Conservation (phyloP, 2,329 filamentous ascomycete genomes). For the Penicillium oxalicum region DNA sequence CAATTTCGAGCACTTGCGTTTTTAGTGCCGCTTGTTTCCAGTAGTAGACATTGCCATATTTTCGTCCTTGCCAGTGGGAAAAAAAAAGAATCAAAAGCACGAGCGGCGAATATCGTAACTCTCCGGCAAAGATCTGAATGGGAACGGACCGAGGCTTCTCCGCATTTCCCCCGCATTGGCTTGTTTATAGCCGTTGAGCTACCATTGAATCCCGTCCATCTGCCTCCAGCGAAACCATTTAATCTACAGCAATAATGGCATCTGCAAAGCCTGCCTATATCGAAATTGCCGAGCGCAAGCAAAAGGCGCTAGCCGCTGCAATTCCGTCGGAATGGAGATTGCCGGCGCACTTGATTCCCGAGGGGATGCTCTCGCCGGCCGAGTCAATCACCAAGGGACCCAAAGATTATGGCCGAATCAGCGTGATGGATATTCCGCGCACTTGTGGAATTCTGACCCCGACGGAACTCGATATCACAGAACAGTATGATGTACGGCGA, state of each 20-base stretch:
- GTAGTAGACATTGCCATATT: not conserved
- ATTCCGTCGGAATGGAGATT: slow-evolving; percentile 40
- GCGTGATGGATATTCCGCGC: slow-evolving; percentile 47
- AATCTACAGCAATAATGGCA: slow-evolving; percentile 12
- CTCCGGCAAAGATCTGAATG: not conserved
- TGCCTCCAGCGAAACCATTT: not conserved
- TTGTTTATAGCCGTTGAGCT: not conserved
- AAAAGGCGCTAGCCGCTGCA: slow-evolving; percentile 30
- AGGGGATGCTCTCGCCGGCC: slow-evolving; percentile 30
- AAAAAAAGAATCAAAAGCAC: too few species aligned
- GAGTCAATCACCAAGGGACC: slow-evolving; percentile 31
- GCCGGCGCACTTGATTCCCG: slow-evolving; percentile 27
- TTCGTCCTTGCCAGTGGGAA: not conserved
- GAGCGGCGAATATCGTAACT: too few species aligned
- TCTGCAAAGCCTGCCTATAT: slow-evolving; percentile 23
- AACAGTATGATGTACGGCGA: slow-evolving; percentile 43
- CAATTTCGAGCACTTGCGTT: too few species aligned
- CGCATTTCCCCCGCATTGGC: slow-evolving; percentile 14
- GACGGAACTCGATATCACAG: slow-evolving; percentile 51
- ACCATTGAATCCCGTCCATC: not conserved
- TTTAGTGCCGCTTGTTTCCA: too few species aligned
- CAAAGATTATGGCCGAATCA: slow-evolving; percentile 27
- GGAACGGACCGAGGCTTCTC: slow-evolving; percentile 11
- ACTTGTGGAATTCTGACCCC: slow-evolving; percentile 48
- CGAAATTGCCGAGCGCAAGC: slow-evolving; percentile 35